These are phyloP conservation scores for Teunomyces funiuensis DNA, from an alignment of 805 yeast genomes.

Conservation along the genomic window DNA sequence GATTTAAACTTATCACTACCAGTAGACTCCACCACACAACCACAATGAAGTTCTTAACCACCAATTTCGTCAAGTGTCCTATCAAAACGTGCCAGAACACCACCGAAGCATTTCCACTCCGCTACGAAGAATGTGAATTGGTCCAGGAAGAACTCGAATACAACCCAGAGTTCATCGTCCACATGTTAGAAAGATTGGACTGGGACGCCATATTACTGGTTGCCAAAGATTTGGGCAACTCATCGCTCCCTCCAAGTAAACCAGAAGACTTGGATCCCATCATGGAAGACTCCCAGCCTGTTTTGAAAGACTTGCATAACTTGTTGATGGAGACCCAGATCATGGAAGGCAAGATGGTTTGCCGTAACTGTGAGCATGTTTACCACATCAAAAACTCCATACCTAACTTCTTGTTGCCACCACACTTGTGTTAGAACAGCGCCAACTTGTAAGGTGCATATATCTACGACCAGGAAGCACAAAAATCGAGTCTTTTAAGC, in stretches of 20 bases:
- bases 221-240: slow-evolving; percentile 59
- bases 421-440: slow-evolving; percentile 80
- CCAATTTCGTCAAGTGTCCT: slow-evolving; percentile 94
- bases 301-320: slow-evolving; percentile 74
- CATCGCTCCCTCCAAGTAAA: slow-evolving; percentile 39
- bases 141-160: slow-evolving; percentile 78
- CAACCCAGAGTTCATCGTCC: slow-evolving; percentile 74
- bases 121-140: slow-evolving; percentile 64
- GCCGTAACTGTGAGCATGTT: slow-evolving; percentile 81
- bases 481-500: too few species aligned
- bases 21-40: neutral
- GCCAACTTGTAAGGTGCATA: too few species aligned
- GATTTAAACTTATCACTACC: neutral
- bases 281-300: slow-evolving; percentile 49
- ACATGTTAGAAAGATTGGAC: slow-evolving; percentile 77
- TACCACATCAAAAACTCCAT: slow-evolving; percentile 90
- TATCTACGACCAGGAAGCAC: too few species aligned
- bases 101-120: slow-evolving; percentile 76
- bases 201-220: slow-evolving; percentile 85
- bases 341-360: slow-evolving; percentile 83
- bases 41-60: slow-evolving; percentile 89
- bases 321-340: slow-evolving; percentile 84
- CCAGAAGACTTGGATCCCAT: slow-evolving; percentile 59
- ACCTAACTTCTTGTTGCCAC: slow-evolving; percentile 92
- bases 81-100: slow-evolving; percentile 76